Evolutionary conservation across 2,329 filamentous ascomycete species (phyloP).

Genomic region (Rhynchosporium graminicola): DNA sequence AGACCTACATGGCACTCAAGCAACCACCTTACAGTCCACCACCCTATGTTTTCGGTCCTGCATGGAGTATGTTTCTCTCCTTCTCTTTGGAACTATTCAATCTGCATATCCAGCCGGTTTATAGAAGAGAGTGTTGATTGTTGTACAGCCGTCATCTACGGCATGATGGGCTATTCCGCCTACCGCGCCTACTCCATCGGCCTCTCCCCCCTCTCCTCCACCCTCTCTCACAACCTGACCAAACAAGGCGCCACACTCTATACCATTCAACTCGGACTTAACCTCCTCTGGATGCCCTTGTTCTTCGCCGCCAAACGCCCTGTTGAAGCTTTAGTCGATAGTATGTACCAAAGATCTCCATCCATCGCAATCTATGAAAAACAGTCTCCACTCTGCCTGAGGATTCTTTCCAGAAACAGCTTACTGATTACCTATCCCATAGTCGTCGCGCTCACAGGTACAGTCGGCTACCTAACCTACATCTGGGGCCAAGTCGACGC

Average conservation of each 20-base stretch:
- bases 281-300: constrained; percentile 87
- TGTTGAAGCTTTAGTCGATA: constrained; percentile 72
- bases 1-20: constrained; percentile 64
- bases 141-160: constrained; percentile 55
- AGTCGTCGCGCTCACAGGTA: constrained; percentile 67
- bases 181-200: constrained; percentile 72
- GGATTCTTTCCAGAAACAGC: too few relatives aligned
- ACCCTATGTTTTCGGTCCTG: constrained; percentile 62
- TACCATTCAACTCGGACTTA: constrained; percentile 80
- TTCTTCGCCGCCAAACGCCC: constrained; percentile 82
- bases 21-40: constrained; percentile 67
- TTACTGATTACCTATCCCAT: too few relatives aligned
- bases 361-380: too few relatives aligned
- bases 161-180: constrained; percentile 84
- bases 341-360: too few relatives aligned
- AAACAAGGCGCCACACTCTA: constrained; percentile 77
- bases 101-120: background rate
- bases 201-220: constrained; percentile 49
- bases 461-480: constrained; percentile 73
- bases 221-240: constrained; percentile 44
- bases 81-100: constrained; percentile 44
- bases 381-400: too few relatives aligned
- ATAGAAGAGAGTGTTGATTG: background rate
- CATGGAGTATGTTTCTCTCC: constrained; percentile 54
- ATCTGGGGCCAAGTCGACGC: constrained; percentile 75